phyloP scores from a whole-genome alignment of 2,329 filamentous ascomycete species.

The Rutstroemia sp. region DNA sequence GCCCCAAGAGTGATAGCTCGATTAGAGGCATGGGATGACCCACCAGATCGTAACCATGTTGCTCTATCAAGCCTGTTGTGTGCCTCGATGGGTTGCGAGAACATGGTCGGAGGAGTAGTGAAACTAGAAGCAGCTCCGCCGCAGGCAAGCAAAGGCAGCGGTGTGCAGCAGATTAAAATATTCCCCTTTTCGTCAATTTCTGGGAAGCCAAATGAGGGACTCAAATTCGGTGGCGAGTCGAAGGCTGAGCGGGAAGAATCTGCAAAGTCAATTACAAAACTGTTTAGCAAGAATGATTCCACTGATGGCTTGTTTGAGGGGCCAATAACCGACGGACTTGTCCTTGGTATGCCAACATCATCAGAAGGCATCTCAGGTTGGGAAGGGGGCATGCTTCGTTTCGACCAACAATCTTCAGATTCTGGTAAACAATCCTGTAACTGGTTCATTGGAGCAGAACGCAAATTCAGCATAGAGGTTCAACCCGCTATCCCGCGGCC shows the following conservation, averaged over 20 bases:
- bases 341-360: conserved; percentile 54
- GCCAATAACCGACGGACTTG: conserved; percentile 80
- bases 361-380: conserved; percentile 53
- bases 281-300: conserved; percentile 52
- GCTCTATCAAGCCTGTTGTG: conserved; percentile 75
- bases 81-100: conserved; percentile 60
- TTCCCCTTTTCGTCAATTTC: conserved; percentile 64
- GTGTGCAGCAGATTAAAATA: conserved; percentile 57
- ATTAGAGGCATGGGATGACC: conserved; percentile 74
- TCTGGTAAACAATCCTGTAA: conserved; percentile 41
- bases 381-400: conserved; percentile 77
- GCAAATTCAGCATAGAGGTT: conserved; percentile 66
- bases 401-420: conserved; percentile 53
- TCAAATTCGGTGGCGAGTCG: conserved; percentile 84
- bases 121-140: conserved; percentile 74
- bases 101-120: conserved; percentile 77
- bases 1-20: conserved; percentile 68
- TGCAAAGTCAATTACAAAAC: conserved; percentile 60
- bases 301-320: conserved; percentile 65
- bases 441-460: conserved; percentile 76
- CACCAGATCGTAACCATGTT: conserved; percentile 72
- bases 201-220: conserved; percentile 52
- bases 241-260: conserved; percentile 76
- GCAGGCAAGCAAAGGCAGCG: conserved; percentile 32
- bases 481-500: conserved; percentile 66